These are phyloP conservation scores for Lineolata rhizophorae DNA, from an alignment of 495 filamentous ascomycete species.

Conservation along the genomic window DNA sequence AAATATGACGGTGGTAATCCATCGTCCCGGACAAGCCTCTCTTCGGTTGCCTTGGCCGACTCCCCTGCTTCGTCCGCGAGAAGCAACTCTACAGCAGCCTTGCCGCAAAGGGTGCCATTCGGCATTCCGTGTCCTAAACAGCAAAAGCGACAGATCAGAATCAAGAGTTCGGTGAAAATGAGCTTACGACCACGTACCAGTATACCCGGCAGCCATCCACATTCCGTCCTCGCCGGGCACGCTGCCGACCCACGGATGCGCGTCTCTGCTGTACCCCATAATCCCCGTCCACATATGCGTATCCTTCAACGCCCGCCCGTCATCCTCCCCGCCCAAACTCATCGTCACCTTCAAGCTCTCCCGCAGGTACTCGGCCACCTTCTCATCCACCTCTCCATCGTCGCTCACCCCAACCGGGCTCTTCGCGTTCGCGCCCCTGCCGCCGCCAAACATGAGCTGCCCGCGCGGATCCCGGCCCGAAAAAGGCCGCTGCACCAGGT, in stretches of 20 bases:
- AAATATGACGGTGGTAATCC: no score
- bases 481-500: constrained; percentile 42
- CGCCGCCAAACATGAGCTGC: constrained; percentile 46
- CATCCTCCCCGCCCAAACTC: constrained; percentile 18
- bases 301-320: constrained; percentile 26
- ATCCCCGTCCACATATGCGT: constrained; percentile 58
- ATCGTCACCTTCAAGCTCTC: constrained; percentile 21
- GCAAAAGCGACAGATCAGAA: neutral
- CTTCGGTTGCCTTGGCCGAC: no score
- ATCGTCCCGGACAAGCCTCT: no score
- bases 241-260: constrained; percentile 42
- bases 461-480: constrained; percentile 14
- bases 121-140: constrained; percentile 73
- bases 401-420: constrained; percentile 33
- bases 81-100: constrained; percentile 43
- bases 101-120: constrained; percentile 44
- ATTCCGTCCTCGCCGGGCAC: constrained; percentile 21
- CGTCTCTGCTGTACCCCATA: constrained; percentile 58
- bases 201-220: constrained; percentile 18
- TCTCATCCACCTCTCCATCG: constrained; percentile 30
- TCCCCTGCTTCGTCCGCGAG: constrained; percentile 16
- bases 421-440: constrained; percentile 23
- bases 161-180: neutral
- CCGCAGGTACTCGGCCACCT: constrained; percentile 27
- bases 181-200: constrained; percentile 5